Percentiles rank a stretch among this genome's conserved stretches.
phyloP scores from a whole-genome alignment of 208 protist species.

The Acanthamoeba sp. region DNA sequence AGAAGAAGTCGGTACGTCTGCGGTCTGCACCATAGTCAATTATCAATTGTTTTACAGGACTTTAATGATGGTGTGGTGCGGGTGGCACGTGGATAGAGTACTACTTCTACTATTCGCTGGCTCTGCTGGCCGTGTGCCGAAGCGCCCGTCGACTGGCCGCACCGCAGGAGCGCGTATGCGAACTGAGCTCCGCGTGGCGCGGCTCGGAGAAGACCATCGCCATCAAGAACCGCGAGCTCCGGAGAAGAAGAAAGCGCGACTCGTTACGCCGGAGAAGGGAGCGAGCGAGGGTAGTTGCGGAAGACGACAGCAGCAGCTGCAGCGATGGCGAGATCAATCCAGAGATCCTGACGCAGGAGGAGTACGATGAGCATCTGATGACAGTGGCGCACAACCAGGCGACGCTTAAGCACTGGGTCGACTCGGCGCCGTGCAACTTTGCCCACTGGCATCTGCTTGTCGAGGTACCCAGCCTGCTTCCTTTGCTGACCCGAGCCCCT shows the following conservation, averaged over 20 bases:
- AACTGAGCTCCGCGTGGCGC: background rate
- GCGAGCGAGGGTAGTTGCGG: background rate
- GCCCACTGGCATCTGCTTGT: constrained; percentile 34
- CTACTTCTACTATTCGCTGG: constrained; percentile 28
- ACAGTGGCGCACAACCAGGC: constrained; percentile 18
- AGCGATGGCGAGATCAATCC: background rate
- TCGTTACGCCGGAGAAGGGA: background rate
- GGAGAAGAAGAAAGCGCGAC: background rate
- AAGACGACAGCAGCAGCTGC: background rate
- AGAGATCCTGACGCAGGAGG: background rate
- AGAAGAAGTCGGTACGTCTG: constrained; percentile 21
- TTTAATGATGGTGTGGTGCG: background rate
- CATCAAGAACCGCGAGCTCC: background rate
- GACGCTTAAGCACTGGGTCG: background rate
- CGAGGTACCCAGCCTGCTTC: too few relatives aligned
- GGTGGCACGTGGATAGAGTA: background rate
- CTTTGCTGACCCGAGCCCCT: too few relatives aligned
- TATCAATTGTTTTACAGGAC: too few relatives aligned
- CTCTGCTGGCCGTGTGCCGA: constrained; percentile 33
- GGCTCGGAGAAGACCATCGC: background rate
- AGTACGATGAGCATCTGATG: background rate
- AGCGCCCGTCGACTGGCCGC: background rate
- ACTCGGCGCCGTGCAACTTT: constrained; percentile 41
- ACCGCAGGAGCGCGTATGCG: background rate
- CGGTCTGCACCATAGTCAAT: too few relatives aligned